Evolutionary conservation across 2,329 filamentous ascomycete genomes (phyloP).

Genomic region (Cladobotryum mycophilum): DNA sequence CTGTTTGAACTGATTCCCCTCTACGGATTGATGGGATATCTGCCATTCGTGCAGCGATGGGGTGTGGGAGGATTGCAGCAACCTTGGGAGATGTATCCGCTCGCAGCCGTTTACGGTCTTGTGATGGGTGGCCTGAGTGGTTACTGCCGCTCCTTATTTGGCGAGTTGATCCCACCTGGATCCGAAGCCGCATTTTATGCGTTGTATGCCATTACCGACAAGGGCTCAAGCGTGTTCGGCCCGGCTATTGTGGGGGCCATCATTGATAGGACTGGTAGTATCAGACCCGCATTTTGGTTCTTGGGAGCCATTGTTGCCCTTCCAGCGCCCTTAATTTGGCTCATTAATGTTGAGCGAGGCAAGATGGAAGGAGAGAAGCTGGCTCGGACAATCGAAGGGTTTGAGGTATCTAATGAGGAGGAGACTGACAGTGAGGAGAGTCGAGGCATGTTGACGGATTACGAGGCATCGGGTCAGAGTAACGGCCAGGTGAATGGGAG

Average conservation of each 20-base stretch:
- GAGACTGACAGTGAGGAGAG: constrained; percentile 20
- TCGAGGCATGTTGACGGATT: constrained; percentile 16
- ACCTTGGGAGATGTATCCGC: constrained; percentile 92
- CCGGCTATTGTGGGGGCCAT: constrained; percentile 91
- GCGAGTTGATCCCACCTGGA: constrained; percentile 87
- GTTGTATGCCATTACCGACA: constrained; percentile 95
- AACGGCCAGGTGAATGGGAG: neutral
- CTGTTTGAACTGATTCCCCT: constrained; percentile 89
- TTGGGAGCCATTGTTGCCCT: constrained; percentile 76
- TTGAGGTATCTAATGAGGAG: constrained; percentile 27
- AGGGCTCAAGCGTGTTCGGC: constrained; percentile 88
- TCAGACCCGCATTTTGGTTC: constrained; percentile 87
- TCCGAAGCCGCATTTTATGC: constrained; percentile 96
- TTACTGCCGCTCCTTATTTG: constrained; percentile 88
- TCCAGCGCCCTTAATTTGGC: constrained; percentile 76
- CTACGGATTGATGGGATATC: constrained; percentile 82
- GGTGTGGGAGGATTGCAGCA: constrained; percentile 84
- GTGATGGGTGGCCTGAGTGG: constrained; percentile 88
- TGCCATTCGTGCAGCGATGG: constrained; percentile 68
- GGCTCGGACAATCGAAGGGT: constrained; percentile 53
- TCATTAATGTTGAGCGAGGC: constrained; percentile 77
- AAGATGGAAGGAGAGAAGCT: constrained; percentile 61
- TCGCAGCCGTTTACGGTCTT: constrained; percentile 86
- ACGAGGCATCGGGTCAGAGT: constrained; percentile 4
- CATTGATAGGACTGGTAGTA: constrained; percentile 75